phyloP scores from a whole-genome alignment of 1,139 yeast species.

The Suhomyces anneliseae region DNA sequence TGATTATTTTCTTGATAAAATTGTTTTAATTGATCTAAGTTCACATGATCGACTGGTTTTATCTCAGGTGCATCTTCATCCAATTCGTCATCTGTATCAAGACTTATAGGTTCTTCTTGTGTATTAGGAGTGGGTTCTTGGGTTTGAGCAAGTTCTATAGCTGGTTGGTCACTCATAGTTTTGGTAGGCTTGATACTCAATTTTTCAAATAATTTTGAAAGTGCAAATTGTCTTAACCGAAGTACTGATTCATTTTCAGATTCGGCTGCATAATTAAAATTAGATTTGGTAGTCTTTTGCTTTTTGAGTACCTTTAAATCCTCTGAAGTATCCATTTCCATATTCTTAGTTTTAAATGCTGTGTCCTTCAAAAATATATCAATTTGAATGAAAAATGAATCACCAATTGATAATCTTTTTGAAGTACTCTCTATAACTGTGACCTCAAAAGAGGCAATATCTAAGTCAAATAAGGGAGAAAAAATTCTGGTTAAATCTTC shows the following conservation, averaged over 20 bases:
- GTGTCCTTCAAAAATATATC: constrained; percentile 57
- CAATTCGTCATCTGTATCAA: constrained; percentile 12
- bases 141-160: not conserved
- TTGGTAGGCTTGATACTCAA: constrained; percentile 25
- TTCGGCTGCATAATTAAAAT: constrained; percentile 40
- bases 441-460: constrained; percentile 56
- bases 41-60: constrained; percentile 43
- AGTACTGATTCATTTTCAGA: constrained; percentile 54
- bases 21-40: constrained; percentile 71
- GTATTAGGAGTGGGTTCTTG: not conserved
- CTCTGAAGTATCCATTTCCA: constrained; percentile 8
- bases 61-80: constrained; percentile 21
- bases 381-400: constrained; percentile 61
- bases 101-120: constrained; percentile 9
- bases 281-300: constrained; percentile 16
- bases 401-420: constrained; percentile 67
- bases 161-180: constrained; percentile 6
- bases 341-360: constrained; percentile 39
- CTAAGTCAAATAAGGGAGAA: constrained; percentile 62
- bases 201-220: constrained; percentile 56
- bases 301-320: constrained; percentile 9
- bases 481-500: constrained; percentile 71
- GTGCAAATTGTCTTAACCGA: constrained; percentile 56
- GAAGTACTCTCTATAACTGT: constrained; percentile 61
- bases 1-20: constrained; percentile 70